Evolutionary conservation across 2,329 filamentous ascomycete genomes (phyloP).

Genomic region (Neofusicoccum sp.): DNA sequence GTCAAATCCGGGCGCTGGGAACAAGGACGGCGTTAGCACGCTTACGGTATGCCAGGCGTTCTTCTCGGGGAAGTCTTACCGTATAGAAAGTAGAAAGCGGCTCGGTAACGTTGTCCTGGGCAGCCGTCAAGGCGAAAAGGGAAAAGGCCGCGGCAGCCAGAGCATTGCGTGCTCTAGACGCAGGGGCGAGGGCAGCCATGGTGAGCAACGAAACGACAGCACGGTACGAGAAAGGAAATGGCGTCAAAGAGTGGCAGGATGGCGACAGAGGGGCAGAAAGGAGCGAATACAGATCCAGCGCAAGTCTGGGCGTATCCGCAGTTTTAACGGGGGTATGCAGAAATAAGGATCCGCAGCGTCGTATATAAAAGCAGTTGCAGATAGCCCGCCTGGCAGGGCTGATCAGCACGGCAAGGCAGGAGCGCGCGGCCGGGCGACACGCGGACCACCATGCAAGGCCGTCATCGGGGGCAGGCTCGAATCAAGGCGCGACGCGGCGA

Average conservation of each 20-base stretch:
- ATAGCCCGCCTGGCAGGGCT: not conserved
- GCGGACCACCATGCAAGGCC: no score
- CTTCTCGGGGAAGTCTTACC: not conserved
- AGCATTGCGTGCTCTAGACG: not conserved
- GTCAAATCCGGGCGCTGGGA: slow-evolving; percentile 25
- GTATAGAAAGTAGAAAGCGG: slow-evolving; percentile 25
- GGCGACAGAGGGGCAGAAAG: slow-evolving; percentile 9
- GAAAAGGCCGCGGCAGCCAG: slow-evolving; percentile 1
- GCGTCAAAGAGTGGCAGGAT: slow-evolving; percentile 3
- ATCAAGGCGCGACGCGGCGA: not conserved
- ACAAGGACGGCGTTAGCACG: not conserved
- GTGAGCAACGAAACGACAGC: not conserved
- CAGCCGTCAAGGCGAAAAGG: slow-evolving; percentile 2
- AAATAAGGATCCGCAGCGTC: slow-evolving; percentile 14
- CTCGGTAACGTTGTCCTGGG: slow-evolving; percentile 18
- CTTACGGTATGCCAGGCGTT: not conserved
- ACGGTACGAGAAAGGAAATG: not conserved
- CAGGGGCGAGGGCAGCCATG: slow-evolving; percentile 1
- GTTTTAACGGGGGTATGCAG: slow-evolving; percentile 4
- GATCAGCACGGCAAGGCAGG: slow-evolving; percentile 4
- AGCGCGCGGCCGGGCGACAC: not conserved
- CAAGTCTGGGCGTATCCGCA: not conserved
- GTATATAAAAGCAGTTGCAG: slow-evolving; percentile 1
- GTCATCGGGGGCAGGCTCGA: not conserved
- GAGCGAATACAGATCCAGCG: slow-evolving; percentile 1